Conservation (phyloP, 169 alveolate species). For the Cryptosporidium canis region DNA sequence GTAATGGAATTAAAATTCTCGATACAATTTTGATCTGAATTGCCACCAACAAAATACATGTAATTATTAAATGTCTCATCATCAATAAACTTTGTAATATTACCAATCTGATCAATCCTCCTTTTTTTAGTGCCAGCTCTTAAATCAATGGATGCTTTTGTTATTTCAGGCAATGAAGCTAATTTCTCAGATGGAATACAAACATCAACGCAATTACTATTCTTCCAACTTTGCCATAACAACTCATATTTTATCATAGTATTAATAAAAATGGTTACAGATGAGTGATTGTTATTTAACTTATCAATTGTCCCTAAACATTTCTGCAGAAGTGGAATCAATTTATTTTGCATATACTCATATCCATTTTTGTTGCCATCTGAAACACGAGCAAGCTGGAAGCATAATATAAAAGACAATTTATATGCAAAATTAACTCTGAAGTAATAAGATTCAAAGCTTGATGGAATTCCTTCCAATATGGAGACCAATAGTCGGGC, state of each 20-base stretch:
- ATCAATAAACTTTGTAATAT: conserved; percentile 16
- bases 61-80: conserved; percentile 36
- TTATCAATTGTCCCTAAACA: conserved; percentile 26
- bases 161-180: neutral
- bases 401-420: conserved; percentile 26
- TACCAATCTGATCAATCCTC: conserved; percentile 9
- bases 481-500: conserved; percentile 2
- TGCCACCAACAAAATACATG: conserved; percentile 12
- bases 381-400: neutral
- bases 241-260: conserved; percentile 47
- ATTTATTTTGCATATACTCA: conserved; percentile 10
- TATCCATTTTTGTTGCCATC: conserved; percentile 5
- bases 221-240: conserved; percentile 51
- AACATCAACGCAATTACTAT: conserved; percentile 30
- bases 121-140: conserved; percentile 16
- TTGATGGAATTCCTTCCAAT: conserved; percentile 60
- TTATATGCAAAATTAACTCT: conserved; percentile 41
- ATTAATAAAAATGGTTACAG: conserved; percentile 1
- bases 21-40: neutral
- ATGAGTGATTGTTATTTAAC: neutral
- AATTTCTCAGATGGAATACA: neutral
- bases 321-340: conserved; percentile 28
- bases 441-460: conserved; percentile 26
- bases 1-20: neutral
- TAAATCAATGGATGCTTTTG: neutral